Conservation (phyloP, 768 basidiomycete genomes). For the Infundibulicybe gibba region DNA sequence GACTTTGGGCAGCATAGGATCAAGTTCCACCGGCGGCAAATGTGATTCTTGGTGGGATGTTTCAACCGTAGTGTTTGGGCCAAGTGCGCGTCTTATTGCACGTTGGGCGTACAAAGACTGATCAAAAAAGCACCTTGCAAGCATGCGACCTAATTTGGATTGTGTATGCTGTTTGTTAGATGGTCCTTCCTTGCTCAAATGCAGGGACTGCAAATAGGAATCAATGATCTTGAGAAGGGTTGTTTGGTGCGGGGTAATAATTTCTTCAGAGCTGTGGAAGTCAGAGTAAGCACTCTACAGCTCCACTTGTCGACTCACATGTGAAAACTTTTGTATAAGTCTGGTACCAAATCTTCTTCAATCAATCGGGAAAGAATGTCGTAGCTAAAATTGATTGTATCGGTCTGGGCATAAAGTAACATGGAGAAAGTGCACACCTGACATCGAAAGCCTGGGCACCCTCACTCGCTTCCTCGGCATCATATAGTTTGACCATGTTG, state of each 20-base stretch:
- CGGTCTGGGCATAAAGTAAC: constrained; percentile 1
- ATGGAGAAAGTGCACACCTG: constrained; percentile 47
- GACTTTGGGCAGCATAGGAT: constrained; percentile 71
- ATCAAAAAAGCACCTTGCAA: constrained; percentile 59
- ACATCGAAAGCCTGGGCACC: constrained; percentile 72
- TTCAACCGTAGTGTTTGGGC: constrained; percentile 8
- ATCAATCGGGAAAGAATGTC: constrained; percentile 62
- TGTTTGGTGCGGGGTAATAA: constrained; percentile 81
- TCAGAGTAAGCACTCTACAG: constrained; percentile 6
- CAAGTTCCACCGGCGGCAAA: constrained; percentile 40
- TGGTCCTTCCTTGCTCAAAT: no score
- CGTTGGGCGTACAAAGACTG: constrained; percentile 55
- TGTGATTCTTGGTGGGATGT: constrained; percentile 3
- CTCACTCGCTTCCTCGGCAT: constrained; percentile 61
- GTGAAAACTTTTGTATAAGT: constrained; percentile 55
- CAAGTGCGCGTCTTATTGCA: constrained; percentile 48
- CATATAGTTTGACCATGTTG: constrained; percentile 65
- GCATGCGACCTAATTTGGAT: constrained; percentile 49
- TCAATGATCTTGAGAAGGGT: constrained; percentile 87
- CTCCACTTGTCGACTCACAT: constrained; percentile 43
- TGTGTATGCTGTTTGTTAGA: constrained; percentile 28
- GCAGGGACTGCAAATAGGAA: constrained; percentile 64
- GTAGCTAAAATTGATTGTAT: constrained; percentile 41
- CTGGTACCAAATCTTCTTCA: constrained; percentile 52
- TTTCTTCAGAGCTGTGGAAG: constrained; percentile 54